Percentiles rank a stretch among this genome's conserved stretches.
Evolutionary conservation across 2,329 filamentous ascomycete genomes (phyloP).

Genomic region (Kalmusia sp.): DNA sequence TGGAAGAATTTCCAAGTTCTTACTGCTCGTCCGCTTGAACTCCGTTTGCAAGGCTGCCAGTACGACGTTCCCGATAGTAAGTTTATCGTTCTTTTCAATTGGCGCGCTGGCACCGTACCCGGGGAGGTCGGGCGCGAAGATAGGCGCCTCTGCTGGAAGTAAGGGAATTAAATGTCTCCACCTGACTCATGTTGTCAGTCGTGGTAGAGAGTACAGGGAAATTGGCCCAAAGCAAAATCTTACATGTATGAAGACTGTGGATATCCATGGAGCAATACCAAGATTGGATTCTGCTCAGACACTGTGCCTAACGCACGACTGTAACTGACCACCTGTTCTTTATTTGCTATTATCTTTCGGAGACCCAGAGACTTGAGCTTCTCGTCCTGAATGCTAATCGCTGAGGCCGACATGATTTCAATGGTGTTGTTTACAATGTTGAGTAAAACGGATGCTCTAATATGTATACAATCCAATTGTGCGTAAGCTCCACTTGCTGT

Average conservation of each 20-base stretch:
- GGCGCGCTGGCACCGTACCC: conserved; percentile 40
- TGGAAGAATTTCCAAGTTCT: conserved; percentile 17
- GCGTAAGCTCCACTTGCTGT: neutral
- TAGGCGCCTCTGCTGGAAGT: conserved; percentile 30
- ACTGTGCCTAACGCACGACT: conserved; percentile 30
- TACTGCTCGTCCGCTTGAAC: conserved; percentile 24
- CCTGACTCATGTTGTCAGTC: conserved; percentile 23
- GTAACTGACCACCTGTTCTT: conserved; percentile 35
- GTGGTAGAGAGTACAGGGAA: no score
- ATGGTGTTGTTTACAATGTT: neutral
- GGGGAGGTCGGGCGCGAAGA: conserved; percentile 41
- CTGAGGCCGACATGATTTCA: conserved; percentile 28
- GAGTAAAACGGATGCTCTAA: neutral
- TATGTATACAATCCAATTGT: neutral
- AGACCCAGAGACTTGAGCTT: conserved; percentile 37
- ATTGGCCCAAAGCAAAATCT: no score
- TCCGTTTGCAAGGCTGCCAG: conserved; percentile 33
- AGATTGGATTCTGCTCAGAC: conserved; percentile 35
- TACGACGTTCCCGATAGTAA: conserved; percentile 32
- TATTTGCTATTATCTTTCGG: conserved; percentile 32
- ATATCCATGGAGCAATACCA: conserved; percentile 43
- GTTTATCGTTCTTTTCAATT: conserved; percentile 36
- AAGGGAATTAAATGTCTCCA: conserved; percentile 43
- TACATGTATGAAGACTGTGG: conserved; percentile 40
- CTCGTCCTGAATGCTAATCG: conserved; percentile 35